phyloP scores from a whole-genome alignment of 306 rosid genomes.

The Betula pendula region DNA sequence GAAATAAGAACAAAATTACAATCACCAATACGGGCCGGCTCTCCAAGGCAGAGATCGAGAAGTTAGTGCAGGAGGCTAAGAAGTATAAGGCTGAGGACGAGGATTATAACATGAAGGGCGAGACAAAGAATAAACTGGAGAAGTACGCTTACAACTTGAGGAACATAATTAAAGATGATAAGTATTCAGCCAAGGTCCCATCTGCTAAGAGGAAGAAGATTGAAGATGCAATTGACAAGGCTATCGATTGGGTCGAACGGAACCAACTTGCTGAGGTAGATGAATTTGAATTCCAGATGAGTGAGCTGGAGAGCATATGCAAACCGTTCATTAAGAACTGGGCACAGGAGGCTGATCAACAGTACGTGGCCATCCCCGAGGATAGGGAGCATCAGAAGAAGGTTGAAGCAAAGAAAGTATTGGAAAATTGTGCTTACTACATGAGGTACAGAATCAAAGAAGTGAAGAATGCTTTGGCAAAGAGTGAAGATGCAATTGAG shows the following conservation, averaged over 20 bases:
- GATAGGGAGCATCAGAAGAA: conserved; percentile 2
- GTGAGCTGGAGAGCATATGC: conserved; percentile 53
- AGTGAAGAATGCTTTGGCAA: conserved; percentile 4
- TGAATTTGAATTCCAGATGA: conserved; percentile 47
- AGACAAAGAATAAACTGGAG: conserved; percentile 47
- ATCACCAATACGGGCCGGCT: conserved; percentile 56
- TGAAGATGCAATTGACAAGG: conserved; percentile 50
- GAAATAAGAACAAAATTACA: conserved; percentile 48
- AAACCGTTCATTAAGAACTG: conserved; percentile 36
- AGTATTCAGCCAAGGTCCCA: conserved; percentile 46
- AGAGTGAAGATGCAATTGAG: background rate
- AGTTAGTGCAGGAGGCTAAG: conserved; percentile 52
- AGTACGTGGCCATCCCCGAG: background rate
- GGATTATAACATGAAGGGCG: conserved; percentile 54
- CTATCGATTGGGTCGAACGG: conserved; percentile 50
- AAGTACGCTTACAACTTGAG: conserved; percentile 55
- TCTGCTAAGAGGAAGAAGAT: conserved; percentile 49
- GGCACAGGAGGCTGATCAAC: background rate
- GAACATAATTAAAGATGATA: conserved; percentile 49
- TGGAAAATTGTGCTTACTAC: conserved; percentile 5
- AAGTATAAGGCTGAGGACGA: conserved; percentile 50
- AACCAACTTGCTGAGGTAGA: conserved; percentile 52
- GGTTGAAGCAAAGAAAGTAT: conserved; percentile 15
- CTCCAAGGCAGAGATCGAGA: conserved; percentile 49
- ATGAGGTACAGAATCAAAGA: conserved; percentile 16